These are phyloP conservation scores for Suhomyces bokatorum DNA, from an alignment of 1,139 yeast genomes.

Conservation along the genomic window DNA sequence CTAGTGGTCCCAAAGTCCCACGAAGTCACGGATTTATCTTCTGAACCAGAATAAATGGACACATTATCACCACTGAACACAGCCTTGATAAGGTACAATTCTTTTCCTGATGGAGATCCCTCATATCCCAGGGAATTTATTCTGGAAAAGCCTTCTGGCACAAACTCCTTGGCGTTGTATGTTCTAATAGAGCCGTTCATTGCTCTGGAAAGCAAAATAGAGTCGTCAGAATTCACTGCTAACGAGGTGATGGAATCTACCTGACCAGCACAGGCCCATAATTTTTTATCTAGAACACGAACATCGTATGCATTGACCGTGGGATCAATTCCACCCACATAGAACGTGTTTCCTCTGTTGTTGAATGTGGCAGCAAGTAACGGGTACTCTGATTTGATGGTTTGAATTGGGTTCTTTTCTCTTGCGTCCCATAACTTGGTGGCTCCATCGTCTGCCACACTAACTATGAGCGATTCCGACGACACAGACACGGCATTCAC, in stretches of 20 bases:
- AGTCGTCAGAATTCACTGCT: conserved; percentile 50
- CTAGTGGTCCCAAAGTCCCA: conserved; percentile 63
- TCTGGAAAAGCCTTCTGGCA: conserved; percentile 40
- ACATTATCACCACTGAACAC: conserved; percentile 41
- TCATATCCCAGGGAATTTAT: conserved; percentile 48
- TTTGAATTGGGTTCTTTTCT: conserved; percentile 34
- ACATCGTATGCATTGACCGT: conserved; percentile 58
- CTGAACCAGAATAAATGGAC: conserved; percentile 58
- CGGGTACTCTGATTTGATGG: conserved; percentile 53
- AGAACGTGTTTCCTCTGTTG: conserved; percentile 43
- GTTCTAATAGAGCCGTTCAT: conserved; percentile 58
- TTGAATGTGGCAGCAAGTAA: conserved; percentile 52
- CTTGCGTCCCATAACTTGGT: conserved; percentile 66
- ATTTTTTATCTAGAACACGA: conserved; percentile 35
- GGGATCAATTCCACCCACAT: conserved; percentile 69
- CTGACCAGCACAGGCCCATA: conserved; percentile 53
- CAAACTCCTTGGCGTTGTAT: conserved; percentile 52
- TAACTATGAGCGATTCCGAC: conserved; percentile 37
- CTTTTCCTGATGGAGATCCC: conserved; percentile 61
- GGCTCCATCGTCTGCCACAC: conserved; percentile 69
- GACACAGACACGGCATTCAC: conserved; percentile 53
- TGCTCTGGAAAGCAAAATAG: conserved; percentile 55
- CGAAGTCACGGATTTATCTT: conserved; percentile 55
- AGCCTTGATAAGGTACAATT: conserved; percentile 52
- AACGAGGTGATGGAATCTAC: conserved; percentile 51